phyloP scores from a whole-genome alignment of 2,329 filamentous ascomycete genomes.

The Tolypocladium tundrense region DNA sequence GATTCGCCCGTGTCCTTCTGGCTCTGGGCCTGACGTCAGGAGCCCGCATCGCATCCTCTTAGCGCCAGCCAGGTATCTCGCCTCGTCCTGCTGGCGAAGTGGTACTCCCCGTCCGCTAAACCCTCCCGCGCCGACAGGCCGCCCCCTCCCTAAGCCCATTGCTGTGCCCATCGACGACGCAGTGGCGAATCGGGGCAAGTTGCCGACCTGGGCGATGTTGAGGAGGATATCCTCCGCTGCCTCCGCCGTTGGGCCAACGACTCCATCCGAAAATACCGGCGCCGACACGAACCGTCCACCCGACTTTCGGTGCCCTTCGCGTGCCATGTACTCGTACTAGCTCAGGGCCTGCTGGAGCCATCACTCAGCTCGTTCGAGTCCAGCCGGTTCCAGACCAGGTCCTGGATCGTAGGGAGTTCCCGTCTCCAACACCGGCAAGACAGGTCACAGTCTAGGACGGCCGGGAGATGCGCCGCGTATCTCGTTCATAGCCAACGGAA shows the following conservation, averaged over 20 bases:
- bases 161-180: slow-evolving; percentile 3
- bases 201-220: neutral
- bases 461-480: neutral
- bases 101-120: neutral
- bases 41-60: neutral
- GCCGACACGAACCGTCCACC: neutral
- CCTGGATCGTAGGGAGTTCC: too few species aligned
- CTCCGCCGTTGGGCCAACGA: neutral
- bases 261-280: neutral
- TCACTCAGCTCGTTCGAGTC: too few species aligned
- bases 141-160: neutral
- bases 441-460: neutral
- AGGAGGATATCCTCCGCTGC: neutral
- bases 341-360: too few species aligned
- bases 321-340: too few species aligned
- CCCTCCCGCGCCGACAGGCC: neutral
- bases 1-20: neutral
- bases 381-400: too few species aligned
- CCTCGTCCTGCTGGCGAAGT: neutral
- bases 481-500: neutral
- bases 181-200: slow-evolving; percentile 3
- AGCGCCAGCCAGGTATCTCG: neutral
- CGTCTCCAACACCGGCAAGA: too few species aligned
- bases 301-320: neutral
- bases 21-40: neutral